Base-by-base conservation (phyloP, 169 alveolate genomes). In the Eimeria praecox region DNA sequence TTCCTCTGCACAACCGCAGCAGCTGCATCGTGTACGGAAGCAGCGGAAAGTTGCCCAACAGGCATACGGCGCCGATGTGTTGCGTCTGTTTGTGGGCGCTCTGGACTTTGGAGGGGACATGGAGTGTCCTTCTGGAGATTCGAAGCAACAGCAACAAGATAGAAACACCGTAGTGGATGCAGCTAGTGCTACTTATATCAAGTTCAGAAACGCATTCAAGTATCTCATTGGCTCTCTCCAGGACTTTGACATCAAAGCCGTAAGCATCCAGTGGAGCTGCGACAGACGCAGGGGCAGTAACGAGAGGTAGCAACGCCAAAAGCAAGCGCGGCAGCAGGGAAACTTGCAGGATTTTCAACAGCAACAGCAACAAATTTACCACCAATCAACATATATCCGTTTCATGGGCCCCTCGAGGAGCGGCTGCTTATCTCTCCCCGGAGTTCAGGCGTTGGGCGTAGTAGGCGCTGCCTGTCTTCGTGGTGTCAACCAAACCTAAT, bases 21-120 rank as follows among this genome's bases (percentile, higher is more conserved):
- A 40, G 49, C 66, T 22, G 64, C 93, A 38, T 4, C 82, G 44
- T 30, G 40, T 38, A 40, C 80, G 49, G 82, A 42, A 42, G 83
- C 78, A 59, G 30, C 82, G 44, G 66, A 87, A 62, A 78, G 75
- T 24, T 44, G 73, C 24, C 88, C 87, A 30, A 35, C 46, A 54
- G 82, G 12, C 27, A 64, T 87, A 59, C 83, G 96, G 96, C 46
- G 96, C 96, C 40, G 96, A 94, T 69, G 96, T 94, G 62, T 59
- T 94, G 71, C 95, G 96, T 22, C 62, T 93, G 77, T 82, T 93
- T 56, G 87, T 93, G 38, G 94, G 94, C 6, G 27, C 94, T 38
- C 66, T 75, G 27, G 89, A 93, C 80, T 93, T 59, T 42, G 86
- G 83, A 24, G 66, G 80, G 18, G 96, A 93, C 75, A 87, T 87